Base-by-base conservation (phyloP, 495 filamentous ascomycete species). In the Alectoria sarmentosa region DNA sequence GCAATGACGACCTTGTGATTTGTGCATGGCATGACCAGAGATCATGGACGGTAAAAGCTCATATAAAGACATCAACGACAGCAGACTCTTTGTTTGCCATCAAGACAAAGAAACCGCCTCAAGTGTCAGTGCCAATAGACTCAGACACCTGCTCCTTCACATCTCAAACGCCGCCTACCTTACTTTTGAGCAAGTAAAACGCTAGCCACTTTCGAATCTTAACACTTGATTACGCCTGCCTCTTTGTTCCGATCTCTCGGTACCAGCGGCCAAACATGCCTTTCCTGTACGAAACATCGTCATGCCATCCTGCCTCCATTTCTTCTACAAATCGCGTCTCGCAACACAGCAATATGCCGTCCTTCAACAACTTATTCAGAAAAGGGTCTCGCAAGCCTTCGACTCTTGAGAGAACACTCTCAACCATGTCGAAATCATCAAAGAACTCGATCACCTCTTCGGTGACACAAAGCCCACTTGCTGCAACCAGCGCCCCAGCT, bases 261-360 rank as follows among this genome's bases (percentile, higher is more conserved):
- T 6, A 30, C 14, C 15, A 26, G 13, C 28, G 17, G 26, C 28
- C 52, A 52, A 65, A 14, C 15, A 69, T 69, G 67, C 67, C 67
- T 10, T 69, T 66, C 37, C 60, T 69, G 0, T 34, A 66, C 23
- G 64, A 66, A 57, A 64, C 21, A 30, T 30, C 66, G 10, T 30
- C 26, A 49, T 49, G 46, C 28, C 23, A 62, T n/a, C 49, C 61
- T 28, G 48, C 57, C 38, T 60, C 61, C 37, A 14, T 64, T 34
- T 34, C 67, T 2, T 49, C 41, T 23, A 17, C 44, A 52, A 46
- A 28, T 13, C 23, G 46, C 23, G 21, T 11, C 37, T 59, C 38
- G 21, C 64, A 44, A 13, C 58, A 34, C 34, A 69, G 41, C 52
- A 69, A 32, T 10, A 67, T 69, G 69, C 37, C 60, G 49, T 58